Percentiles rank a stretch among this genome's conserved stretches.
phyloP scores from a whole-genome alignment of 306 rosid genomes.

The Rosa chinensis region DNA sequence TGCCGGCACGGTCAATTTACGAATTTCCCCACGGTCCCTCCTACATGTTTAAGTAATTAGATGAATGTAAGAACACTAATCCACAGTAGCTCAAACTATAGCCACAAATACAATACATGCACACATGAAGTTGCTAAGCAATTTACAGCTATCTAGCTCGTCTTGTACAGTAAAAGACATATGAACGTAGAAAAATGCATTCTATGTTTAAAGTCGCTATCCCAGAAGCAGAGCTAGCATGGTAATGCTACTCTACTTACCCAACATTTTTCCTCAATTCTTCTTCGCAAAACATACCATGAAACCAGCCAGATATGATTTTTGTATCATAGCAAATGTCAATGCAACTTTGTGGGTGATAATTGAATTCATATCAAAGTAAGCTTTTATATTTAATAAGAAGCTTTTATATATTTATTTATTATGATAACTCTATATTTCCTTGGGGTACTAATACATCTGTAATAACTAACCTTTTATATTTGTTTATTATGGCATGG shows the following conservation, averaged over 20 bases:
- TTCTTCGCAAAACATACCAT: conserved; percentile 27
- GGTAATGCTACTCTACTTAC: conserved; percentile 16
- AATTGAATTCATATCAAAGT: too few relatives aligned
- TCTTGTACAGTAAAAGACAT: not conserved
- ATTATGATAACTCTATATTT: too few relatives aligned
- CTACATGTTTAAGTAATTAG: conserved; percentile 17
- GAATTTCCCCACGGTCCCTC: conserved; percentile 41
- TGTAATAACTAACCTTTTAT: too few relatives aligned
- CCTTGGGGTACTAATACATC: too few relatives aligned
- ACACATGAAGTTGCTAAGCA: not conserved
- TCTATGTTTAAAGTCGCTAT: not conserved
- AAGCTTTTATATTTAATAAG: too few relatives aligned
- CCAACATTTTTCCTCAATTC: not conserved
- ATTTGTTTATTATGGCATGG: too few relatives aligned
- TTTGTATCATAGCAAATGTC: conserved; percentile 87
- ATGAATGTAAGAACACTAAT: conserved; percentile 1
- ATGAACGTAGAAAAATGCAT: not conserved
- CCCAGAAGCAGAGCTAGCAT: conserved; percentile 17
- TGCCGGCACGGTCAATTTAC: conserved; percentile 43
- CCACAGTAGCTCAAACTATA: too few relatives aligned
- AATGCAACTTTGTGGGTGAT: conserved; percentile 81
- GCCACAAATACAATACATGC: not conserved
- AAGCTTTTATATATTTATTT: too few relatives aligned
- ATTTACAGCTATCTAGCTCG: not conserved
- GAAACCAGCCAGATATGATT: conserved; percentile 86